Evolutionary conservation across 768 basidiomycete genomes (phyloP).

Genomic region (Lactarius deliciosus): DNA sequence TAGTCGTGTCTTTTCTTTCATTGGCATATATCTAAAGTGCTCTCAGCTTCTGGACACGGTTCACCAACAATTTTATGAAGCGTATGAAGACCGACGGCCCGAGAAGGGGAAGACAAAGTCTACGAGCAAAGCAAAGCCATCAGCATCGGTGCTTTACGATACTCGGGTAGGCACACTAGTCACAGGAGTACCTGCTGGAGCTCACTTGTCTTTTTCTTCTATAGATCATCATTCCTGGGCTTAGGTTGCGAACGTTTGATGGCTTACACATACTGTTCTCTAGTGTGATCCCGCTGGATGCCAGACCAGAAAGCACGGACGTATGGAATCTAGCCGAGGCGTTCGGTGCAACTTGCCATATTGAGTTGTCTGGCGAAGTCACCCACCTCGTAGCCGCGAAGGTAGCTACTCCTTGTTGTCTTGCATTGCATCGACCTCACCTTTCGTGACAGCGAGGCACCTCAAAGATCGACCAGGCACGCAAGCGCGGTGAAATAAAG

Average conservation of each 20-base stretch:
- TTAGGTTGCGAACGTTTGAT: conserved; percentile 73
- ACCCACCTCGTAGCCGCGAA: conserved; percentile 95
- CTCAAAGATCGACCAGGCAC: conserved; percentile 85
- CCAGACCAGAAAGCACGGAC: conserved; percentile 72
- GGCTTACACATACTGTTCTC: conserved; percentile 89
- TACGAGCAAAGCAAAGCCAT: conserved; percentile 34
- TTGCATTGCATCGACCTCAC: conserved; percentile 14
- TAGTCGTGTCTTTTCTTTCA: conserved; percentile 30
- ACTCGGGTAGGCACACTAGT: conserved; percentile 62
- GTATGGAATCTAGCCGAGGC: conserved; percentile 83
- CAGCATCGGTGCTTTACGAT: conserved; percentile 48
- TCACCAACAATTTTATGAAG: conserved; percentile 71
- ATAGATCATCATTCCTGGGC: conserved; percentile 80
- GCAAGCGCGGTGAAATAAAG: conserved; percentile 70
- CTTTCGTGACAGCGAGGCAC: conserved; percentile 66
- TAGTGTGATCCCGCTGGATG: conserved; percentile 90
- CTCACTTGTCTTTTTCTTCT: conserved; percentile 6
- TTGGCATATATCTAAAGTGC: conserved; percentile 1
- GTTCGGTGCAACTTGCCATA: conserved; percentile 84
- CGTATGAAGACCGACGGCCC: conserved; percentile 50
- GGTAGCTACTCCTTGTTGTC: conserved; percentile 42
- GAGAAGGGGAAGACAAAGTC: conserved; percentile 36
- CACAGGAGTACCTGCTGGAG: background rate
- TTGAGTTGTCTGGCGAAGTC: conserved; percentile 59
- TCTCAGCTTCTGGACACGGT: conserved; percentile 77